Evolutionary conservation across 352 stramenopile species (phyloP).

Genomic region (Phytophthora syringae): DNA sequence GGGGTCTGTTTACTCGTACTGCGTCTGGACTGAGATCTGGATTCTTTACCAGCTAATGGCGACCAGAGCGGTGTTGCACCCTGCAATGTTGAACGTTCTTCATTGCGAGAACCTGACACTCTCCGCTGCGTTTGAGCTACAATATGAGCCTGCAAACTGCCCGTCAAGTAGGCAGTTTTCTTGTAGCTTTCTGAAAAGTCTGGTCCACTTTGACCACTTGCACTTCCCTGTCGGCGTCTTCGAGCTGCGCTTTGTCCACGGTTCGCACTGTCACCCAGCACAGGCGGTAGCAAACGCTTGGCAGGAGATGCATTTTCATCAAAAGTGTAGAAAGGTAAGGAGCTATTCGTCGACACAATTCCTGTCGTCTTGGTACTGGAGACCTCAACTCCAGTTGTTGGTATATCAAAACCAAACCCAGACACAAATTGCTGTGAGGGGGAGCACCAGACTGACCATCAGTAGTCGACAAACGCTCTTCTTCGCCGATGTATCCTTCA

Average conservation of each 20-base stretch:
- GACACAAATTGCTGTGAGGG: constrained; percentile 21
- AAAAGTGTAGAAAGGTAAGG: constrained; percentile 32
- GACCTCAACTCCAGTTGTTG: not conserved
- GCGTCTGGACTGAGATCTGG: not conserved
- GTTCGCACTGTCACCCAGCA: constrained; percentile 9
- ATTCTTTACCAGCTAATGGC: constrained; percentile 4
- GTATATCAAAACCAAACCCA: constrained; percentile 15
- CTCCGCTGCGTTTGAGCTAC: constrained; percentile 2
- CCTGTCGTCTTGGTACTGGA: constrained; percentile 1
- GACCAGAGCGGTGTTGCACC: constrained; percentile 6
- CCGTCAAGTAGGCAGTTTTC: constrained; percentile 24
- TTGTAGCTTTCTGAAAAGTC: constrained; percentile 35
- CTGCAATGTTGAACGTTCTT: not conserved
- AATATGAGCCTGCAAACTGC: constrained; percentile 23
- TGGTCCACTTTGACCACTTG: not conserved
- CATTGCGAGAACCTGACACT: not conserved
- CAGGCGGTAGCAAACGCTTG: constrained; percentile 25
- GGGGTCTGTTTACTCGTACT: constrained; percentile 2
- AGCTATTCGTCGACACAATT: constrained; percentile 2
- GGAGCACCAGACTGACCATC: not conserved
- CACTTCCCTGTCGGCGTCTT: constrained; percentile 7
- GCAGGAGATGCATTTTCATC: constrained; percentile 29
- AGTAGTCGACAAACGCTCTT: not conserved
- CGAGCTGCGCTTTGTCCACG: constrained; percentile 3
- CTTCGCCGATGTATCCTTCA: not conserved